Percentiles rank a stretch among this genome's conserved stretches.
phyloP scores from a whole-genome alignment of 2,329 filamentous ascomycete genomes.

The Ampelomyces quisqualis region DNA sequence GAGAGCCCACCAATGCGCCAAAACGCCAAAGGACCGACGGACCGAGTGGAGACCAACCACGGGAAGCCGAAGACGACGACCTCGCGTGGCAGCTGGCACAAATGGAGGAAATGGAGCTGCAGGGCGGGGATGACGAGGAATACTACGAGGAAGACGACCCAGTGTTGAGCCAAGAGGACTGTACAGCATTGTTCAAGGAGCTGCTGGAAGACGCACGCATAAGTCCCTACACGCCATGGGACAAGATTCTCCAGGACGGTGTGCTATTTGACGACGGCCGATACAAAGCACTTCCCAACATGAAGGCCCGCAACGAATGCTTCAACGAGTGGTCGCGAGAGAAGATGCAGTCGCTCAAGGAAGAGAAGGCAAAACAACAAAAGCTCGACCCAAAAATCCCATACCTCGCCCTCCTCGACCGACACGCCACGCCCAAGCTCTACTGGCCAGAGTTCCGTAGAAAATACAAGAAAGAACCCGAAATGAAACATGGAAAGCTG shows the following conservation, averaged over 20 bases:
- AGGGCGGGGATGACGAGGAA: slow-evolving; percentile 66
- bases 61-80: slow-evolving; percentile 92
- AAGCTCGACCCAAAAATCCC: slow-evolving; percentile 80
- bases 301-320: slow-evolving; percentile 75
- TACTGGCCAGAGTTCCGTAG: slow-evolving; percentile 98
- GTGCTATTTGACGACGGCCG: slow-evolving; percentile 80
- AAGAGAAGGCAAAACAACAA: slow-evolving; percentile 70
- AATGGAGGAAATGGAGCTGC: slow-evolving; percentile 80
- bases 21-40: slow-evolving; percentile 54
- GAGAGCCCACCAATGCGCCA: slow-evolving; percentile 47
- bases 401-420: slow-evolving; percentile 78
- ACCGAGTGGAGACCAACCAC: slow-evolving; percentile 48
- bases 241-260: slow-evolving; percentile 80
- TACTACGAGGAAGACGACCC: slow-evolving; percentile 72
- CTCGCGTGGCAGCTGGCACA: slow-evolving; percentile 88
- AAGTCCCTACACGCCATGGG: slow-evolving; percentile 89
- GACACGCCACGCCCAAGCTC: slow-evolving; percentile 81
- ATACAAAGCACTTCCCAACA: slow-evolving; percentile 81
- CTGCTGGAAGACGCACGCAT: slow-evolving; percentile 79
- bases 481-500: slow-evolving; percentile 70
- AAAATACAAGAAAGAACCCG: slow-evolving; percentile 78
- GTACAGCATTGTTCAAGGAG: slow-evolving; percentile 76
- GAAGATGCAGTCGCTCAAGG: slow-evolving; percentile 70
- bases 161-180: slow-evolving; percentile 72
- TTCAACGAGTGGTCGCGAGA: slow-evolving; percentile 83